Percentiles rank a stretch among this genome's conserved stretches.
These are phyloP conservation scores for Tolypocladium amazonense DNA, from an alignment of 2,329 filamentous ascomycete genomes.

Conservation along the genomic window DNA sequence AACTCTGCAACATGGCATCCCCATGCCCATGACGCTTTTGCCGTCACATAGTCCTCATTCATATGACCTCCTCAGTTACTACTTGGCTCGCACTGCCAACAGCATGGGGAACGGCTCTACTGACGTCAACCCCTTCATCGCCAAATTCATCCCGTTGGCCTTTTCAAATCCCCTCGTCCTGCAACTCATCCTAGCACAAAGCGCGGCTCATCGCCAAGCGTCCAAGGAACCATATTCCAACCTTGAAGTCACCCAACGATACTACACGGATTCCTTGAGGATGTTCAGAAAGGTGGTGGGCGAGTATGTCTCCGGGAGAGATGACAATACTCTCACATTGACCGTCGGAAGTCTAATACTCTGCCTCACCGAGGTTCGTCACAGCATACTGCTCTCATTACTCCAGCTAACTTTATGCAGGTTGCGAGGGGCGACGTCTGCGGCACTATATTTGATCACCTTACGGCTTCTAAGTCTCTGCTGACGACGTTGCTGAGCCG, in stretches of 20 bases:
- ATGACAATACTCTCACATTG: slow-evolving; percentile 25
- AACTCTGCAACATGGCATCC: slow-evolving; percentile 6
- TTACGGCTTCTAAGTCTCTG: slow-evolving; percentile 31
- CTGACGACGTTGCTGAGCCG: slow-evolving; percentile 24
- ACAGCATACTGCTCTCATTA: not conserved
- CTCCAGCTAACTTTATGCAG: slow-evolving; percentile 7
- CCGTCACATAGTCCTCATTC: slow-evolving; percentile 22
- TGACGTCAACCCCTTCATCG: slow-evolving; percentile 32
- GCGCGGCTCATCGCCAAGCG: slow-evolving; percentile 25
- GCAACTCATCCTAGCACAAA: slow-evolving; percentile 35
- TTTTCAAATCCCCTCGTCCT: slow-evolving; percentile 33
- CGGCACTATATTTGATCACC: slow-evolving; percentile 34
- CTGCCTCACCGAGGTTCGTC: slow-evolving; percentile 33
- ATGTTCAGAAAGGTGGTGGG: slow-evolving; percentile 24
- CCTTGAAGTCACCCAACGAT: slow-evolving; percentile 21
- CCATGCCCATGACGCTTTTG: slow-evolving; percentile 17
- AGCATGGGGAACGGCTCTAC: slow-evolving; percentile 38
- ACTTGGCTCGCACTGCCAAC: slow-evolving; percentile 30
- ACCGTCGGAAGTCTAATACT: slow-evolving; percentile 33
- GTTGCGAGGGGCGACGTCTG: slow-evolving; percentile 32
- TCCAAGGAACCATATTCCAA: slow-evolving; percentile 14
- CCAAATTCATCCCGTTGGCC: slow-evolving; percentile 32
- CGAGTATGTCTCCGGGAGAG: slow-evolving; percentile 21
- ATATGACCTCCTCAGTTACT: slow-evolving; percentile 34
- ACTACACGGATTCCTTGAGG: slow-evolving; percentile 24